phyloP scores from a whole-genome alignment of 768 basidiomycete genomes.

The Amanita rubescens region DNA sequence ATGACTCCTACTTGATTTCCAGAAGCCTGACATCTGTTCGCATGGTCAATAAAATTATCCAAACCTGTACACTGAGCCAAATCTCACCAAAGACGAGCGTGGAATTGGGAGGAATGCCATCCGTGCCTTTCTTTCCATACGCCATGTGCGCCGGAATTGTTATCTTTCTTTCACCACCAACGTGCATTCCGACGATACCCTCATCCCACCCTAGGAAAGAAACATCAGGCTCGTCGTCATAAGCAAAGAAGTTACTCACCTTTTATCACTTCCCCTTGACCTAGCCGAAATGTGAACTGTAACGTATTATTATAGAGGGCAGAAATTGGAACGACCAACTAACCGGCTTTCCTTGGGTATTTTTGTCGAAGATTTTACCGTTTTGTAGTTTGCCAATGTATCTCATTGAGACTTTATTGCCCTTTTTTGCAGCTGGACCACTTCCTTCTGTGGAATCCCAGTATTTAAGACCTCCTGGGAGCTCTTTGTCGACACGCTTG shows the following conservation, averaged over 20 bases:
- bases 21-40: conserved; percentile 64
- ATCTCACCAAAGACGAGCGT: conserved; percentile 75
- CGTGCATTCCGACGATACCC: conserved; percentile 88
- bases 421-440: conserved; percentile 83
- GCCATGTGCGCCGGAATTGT: conserved; percentile 64
- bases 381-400: conserved; percentile 87
- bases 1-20: conserved; percentile 44
- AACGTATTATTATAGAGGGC: neutral
- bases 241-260: conserved; percentile 32
- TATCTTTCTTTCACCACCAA: conserved; percentile 80
- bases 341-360: conserved; percentile 82
- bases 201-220: conserved; percentile 71
- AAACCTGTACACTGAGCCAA: neutral
- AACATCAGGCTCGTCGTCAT: neutral
- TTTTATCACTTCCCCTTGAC: conserved; percentile 89
- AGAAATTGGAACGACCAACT: conserved; percentile 21
- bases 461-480: conserved; percentile 70
- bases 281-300: conserved; percentile 74
- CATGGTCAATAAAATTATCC: neutral
- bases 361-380: conserved; percentile 73
- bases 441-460: conserved; percentile 72
- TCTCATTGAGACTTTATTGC: conserved; percentile 76
- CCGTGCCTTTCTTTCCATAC: conserved; percentile 55
- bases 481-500: conserved; percentile 31
- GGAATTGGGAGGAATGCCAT: conserved; percentile 72